Evolutionary conservation across 2,329 filamentous ascomycete species (phyloP), one percentile per base, ranked within the genome.

Genomic region (Alternaria ethzedia): DNA sequence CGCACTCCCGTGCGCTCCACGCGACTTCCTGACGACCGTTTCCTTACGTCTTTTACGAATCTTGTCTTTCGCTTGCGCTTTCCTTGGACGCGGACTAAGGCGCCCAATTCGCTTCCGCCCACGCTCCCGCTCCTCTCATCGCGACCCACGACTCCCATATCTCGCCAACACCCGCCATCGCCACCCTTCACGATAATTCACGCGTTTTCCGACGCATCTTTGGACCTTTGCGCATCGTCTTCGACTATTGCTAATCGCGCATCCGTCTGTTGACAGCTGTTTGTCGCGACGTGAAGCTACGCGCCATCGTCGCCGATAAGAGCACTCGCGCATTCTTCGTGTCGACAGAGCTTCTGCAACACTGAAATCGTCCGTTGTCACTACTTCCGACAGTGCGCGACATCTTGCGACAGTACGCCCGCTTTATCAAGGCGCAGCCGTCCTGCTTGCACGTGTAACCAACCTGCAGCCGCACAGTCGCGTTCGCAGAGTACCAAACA

Each of bases 401-500:
- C 65, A 54, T 66, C 68, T 68, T 66, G 64, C 63, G 57, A 68
- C 63, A 59, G 59, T 65, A 65, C 59, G 54, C 57, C 41, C 57
- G 56, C 69, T 61, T 46, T 59, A 61, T 49, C 67, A 67, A 72
- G 67, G 59, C 73, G 65, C 68, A 60, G 54, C 63, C 65, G 69
- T 70, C 65, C 68, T 67, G 63, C 65, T 73, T 69, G 69, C 65
- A 66, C 63, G 74, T 78, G 75, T 76, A 76, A 78, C 75, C 59
- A 54, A 52, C 63, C 60, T 73, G 73, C 71, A 72, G 70, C 70
- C 70, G 71, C 74, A 76, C 72, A 69, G 72, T 75, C 75, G 76
- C 75, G 72, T 75, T 76, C 69, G 75, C 76, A 76, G 69, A 64
- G 50, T 70, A 66, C 70, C 74, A 72, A 74, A 73, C 75, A 62